Evolutionary conservation across 495 filamentous ascomycete species (phyloP), one percentile per base, ranked within the genome.

Genomic region (Collariella sp.): DNA sequence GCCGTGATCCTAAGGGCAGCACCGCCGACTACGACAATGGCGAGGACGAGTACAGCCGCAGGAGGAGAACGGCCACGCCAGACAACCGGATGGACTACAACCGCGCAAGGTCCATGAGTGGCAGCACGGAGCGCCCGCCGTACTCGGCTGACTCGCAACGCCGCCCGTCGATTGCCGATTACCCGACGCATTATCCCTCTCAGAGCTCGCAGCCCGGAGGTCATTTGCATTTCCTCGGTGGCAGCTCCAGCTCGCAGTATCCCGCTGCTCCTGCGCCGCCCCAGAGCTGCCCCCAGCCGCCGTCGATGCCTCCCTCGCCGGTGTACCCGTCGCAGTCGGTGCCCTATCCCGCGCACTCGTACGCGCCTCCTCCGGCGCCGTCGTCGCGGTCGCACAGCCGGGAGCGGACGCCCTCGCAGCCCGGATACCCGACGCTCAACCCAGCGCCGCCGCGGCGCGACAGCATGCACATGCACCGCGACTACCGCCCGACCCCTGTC

Each of bases 1-100:
- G 91, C 54, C 84, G 89, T 20, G 87, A 90, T 29, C n/a, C n/a
- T n/a, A 80, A 80, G 55, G 89, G 94, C 76, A 77, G 83, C 42
- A 80, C 82, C 34, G 85, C 73, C 38, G 81, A 79, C 52, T 80
- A 84, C 42, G 83, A 85, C 35, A 81, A 83, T 29, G 74, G 82
- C 23, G 85, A 89, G 41, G 84, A 88, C 3, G 81, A 86, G 45
- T 77, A 67, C 43, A 64, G 73, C 4, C 80, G 81, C 56, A 71
- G 79, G 29, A 76, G 81, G 26, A 75, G 77, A 48, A 86, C 80
- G 33, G 75, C 76, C 15, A 83, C 84, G 1, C 80, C 84, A 1
- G 84, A 88, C 51, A 67, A 69, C 7, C 80, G 77, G 49, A 68
- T 71, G n/a, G 79, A 81, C 43, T 77, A 70, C 16, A 80, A 81